Base-by-base conservation (phyloP, 768 basidiomycete species). In the Tricholomella constricta region DNA sequence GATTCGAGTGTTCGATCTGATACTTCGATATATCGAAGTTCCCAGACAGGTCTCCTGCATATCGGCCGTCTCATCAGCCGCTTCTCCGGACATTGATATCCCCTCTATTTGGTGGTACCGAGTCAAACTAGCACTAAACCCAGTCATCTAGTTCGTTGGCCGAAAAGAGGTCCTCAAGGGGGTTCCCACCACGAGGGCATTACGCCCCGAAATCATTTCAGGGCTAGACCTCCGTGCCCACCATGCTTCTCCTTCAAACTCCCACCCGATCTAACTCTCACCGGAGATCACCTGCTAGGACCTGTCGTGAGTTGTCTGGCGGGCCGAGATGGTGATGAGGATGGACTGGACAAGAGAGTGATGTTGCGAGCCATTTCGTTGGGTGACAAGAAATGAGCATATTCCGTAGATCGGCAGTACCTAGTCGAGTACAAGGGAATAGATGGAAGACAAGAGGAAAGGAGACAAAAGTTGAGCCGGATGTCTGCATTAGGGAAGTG, bases 401-500 rank as follows among this genome's bases (percentile, higher is more conserved):
- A 45, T 15, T 45, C 4, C 34, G 32, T 35, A 34, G 32, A 35
- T 37, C 23, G 12, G 47, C 25, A 20, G 47, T 19, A 5, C 35
- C 15, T 36, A 27, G 23, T 22, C 6, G 15, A n/a, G 42, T 44
- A 44, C 42, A 44, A 44, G 12, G 31, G 31, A 32, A 11, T 32
- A 9, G 10, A 11, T 10, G 10, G 25, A 50, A 42, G 36, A 54
- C 45, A 51, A 45, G 41, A 32, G 45, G 34, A 34, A 20, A 42
- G 45, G 32, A 32, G 45, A 47, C 43, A 54, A 45, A 49, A 52
- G n/a, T 43, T 53, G 48, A 50, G 42, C 48, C 20, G 46, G 40
- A 11, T 20, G 34, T 53, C 60, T 59, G 55, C 45, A 62, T 57
- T 52, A 55, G 61, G 60, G 34, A 62, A 62, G 61, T 50, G 53